These are phyloP conservation scores for Linnemannia schmuckeri DNA, from an alignment of 192 early-diverging fungal species.

Conservation along the genomic window DNA sequence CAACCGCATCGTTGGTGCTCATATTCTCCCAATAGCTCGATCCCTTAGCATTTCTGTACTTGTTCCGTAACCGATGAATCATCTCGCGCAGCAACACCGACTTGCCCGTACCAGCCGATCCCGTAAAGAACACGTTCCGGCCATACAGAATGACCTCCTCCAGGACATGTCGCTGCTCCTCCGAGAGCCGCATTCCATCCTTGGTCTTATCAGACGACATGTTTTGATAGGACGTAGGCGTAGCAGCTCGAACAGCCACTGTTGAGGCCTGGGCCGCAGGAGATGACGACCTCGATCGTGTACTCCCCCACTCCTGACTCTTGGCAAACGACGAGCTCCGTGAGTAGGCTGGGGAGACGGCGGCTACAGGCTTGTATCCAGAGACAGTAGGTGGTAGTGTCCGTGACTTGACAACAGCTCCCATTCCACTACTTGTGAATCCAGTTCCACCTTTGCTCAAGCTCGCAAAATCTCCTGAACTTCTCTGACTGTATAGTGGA, in stretches of 20 bases:
- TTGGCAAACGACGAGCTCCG: constrained; percentile 1
- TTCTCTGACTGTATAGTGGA: constrained; percentile 33
- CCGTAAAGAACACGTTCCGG: constrained; percentile 79
- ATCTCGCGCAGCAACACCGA: constrained; percentile 64
- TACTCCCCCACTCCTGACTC: background rate
- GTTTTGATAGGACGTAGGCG: background rate
- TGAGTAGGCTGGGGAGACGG: background rate
- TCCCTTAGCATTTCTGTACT: constrained; percentile 63
- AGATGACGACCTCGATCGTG: constrained; percentile 13
- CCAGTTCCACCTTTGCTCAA: background rate
- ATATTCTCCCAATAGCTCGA: constrained; percentile 54
- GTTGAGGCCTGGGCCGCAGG: background rate
- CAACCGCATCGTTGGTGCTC: constrained; percentile 44
- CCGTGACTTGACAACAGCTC: constrained; percentile 1
- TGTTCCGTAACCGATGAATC: constrained; percentile 54
- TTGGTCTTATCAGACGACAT: constrained; percentile 14
- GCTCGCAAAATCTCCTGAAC: constrained; percentile 26
- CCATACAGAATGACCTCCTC: constrained; percentile 67
- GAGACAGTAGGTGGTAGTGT: constrained; percentile 4
- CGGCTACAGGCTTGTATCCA: constrained; percentile 1
- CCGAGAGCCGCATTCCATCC: constrained; percentile 57
- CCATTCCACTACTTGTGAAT: background rate
- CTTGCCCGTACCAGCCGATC: constrained; percentile 78
- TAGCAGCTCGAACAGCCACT: background rate
- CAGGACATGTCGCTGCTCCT: constrained; percentile 72